Base-by-base conservation (phyloP, 2,329 filamentous ascomycete species). In the Xylogone sp. region DNA sequence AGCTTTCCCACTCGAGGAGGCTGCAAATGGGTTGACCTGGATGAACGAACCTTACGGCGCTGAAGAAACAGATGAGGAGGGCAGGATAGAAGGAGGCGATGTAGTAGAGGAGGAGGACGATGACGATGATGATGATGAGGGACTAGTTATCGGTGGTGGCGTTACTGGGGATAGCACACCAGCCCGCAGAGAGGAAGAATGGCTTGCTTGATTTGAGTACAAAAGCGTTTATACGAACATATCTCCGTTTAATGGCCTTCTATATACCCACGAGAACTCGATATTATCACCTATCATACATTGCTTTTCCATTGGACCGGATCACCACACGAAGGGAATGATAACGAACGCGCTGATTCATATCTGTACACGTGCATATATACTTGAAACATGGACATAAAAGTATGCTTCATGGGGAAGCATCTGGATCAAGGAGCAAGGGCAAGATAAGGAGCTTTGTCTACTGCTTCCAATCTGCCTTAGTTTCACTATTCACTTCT, bases 1-100 rank as follows among this genome's bases (percentile, higher is more conserved):
- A 68, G 91, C 95, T 22, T 97, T 97, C 63, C 90, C 90, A 0
- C 79, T 97, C 12, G 94, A 99, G 69, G 94, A 99, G 71, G 87
- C 92, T 61, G 90, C 91, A 27, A 97, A 97, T 67, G 93, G 93
- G 4, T 73, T 94, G 64, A 90, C 87, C 16, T 99, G 94, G 94
- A 97, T 97, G 93, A 66, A 79, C 43, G 77, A 80, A 3, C 77
- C 78, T 10, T 76, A 54, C 9, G 65, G 60, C 29, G 69, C 66
- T 7, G 68, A 69, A 18, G 48, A 54, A 65, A 52, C 66, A 65
- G 56, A 62, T 57, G 55, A 63, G 18, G 57, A 55, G 2, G 55
- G 56, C 29, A 45, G 52, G 31, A 46, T 52, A 34, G 51, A 45
- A 21, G 46, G 42, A 24, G 47, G 18, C 51, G 55, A 52, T 31